Base-by-base conservation (phyloP, 2,329 filamentous ascomycete species). In the Coniochaeta sp. region DNA sequence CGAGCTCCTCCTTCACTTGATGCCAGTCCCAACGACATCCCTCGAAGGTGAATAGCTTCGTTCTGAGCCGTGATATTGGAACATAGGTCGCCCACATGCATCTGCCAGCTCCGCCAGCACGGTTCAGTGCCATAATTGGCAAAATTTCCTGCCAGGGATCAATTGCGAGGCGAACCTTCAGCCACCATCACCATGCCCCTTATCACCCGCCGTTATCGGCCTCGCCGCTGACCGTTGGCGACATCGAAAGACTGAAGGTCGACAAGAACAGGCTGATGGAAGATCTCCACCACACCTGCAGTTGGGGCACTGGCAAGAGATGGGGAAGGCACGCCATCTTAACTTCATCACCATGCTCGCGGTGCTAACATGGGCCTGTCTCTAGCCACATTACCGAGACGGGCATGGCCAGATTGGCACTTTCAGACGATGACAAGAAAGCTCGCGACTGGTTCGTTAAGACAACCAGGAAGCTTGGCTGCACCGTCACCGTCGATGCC, bases 361-460 rank as follows among this genome's bases (percentile, higher is more conserved):
- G n/a, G 10, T 28, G 38, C 38, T 40, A 19, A 40, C 38, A 36
- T 36, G 17, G 17, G 28, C 30, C 1, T 17, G 38, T n/a, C 16
- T 9, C 17, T 9, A 34, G 14, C 22, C 54, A 56, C n/a, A 16
- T 74, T 19, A 89, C 83, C 12, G 85, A 92, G 61, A 89, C 87
- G 1, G 90, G 90, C 60, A 93, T 93, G 90, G 82, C 84, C 26
- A 85, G 90, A 1, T 81, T 93, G 1, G 78, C 89, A 3, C 79
- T 93, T 22, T 87, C 86, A 1, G 85, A 92, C 65, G 77, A 84
- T 1, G 90, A 93, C 70, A 89, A 87, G 68, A 73, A 82, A 66
- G 89, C 82, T 12, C 83, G 90, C 40, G 84, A 90, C 70, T 95
- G 90, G 90, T 92, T 95, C 64, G 80, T 86, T 0, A 71, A 85